A percentile compares a stretch with the other conserved stretches of the same genome.
Evolutionary conservation across 192 early-diverging fungal genomes (phyloP).

Genomic region (Chytriomyces sp.): DNA sequence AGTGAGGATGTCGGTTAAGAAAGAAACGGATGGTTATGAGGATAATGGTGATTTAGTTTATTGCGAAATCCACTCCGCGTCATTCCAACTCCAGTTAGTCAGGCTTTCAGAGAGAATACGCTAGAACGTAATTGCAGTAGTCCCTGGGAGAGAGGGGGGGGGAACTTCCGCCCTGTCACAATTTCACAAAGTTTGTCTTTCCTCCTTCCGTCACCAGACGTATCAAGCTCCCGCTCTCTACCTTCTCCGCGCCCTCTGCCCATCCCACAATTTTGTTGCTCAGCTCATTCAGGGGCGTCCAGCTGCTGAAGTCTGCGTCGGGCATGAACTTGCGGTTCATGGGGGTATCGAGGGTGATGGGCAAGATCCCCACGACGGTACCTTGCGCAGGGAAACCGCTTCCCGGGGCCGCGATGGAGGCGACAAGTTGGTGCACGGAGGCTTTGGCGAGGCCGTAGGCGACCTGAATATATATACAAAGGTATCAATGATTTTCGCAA

Average conservation of each 20-base stretch:
- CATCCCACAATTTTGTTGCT: slow-evolving; percentile 68
- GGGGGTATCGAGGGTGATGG: slow-evolving; percentile 85
- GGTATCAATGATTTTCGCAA: too few relatives aligned
- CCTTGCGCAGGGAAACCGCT: slow-evolving; percentile 73
- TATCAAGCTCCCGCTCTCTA: slow-evolving; percentile 65
- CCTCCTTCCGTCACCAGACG: slow-evolving; percentile 59
- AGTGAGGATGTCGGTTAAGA: too few relatives aligned
- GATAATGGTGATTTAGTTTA: too few relatives aligned
- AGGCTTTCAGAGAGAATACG: too few relatives aligned
- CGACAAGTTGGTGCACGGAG: slow-evolving; percentile 86
- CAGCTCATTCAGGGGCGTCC: slow-evolving; percentile 80
- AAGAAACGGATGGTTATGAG: too few relatives aligned
- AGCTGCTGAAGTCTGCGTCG: slow-evolving; percentile 75
- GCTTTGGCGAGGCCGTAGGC: slow-evolving; percentile 96
- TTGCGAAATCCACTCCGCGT: too few relatives aligned
- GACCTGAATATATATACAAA: too few relatives aligned
- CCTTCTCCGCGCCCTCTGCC: slow-evolving; percentile 50
- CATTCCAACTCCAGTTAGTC: too few relatives aligned
- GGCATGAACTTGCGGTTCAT: slow-evolving; percentile 88
- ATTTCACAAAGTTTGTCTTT: slow-evolving; percentile 57
- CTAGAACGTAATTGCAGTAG: too few relatives aligned
- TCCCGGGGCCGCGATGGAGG: slow-evolving; percentile 67
- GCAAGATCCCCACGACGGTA: slow-evolving; percentile 64
- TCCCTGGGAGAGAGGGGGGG: too few relatives aligned
- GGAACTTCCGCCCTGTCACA: too few relatives aligned